These are phyloP conservation scores for Phytopythium sindhum DNA, from an alignment of 352 stramenopile genomes.

Conservation along the genomic window DNA sequence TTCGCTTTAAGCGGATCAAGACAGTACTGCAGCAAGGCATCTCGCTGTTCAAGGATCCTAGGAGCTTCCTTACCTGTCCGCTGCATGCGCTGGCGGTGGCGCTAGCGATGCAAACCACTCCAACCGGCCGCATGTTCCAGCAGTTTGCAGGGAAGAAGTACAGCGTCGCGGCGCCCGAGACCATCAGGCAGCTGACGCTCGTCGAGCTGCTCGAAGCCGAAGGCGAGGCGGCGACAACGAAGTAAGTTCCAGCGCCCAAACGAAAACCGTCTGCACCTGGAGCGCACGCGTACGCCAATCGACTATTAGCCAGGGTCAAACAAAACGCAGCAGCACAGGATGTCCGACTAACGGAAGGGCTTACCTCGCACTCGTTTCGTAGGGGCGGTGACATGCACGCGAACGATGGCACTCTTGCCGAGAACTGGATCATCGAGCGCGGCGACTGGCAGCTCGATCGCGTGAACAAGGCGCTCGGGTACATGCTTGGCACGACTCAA, in stretches of 20 bases:
- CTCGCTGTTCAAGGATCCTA: constrained; percentile 13
- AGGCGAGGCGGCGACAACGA: neutral
- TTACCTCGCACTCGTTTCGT: constrained; percentile 12
- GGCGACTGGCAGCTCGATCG: constrained; percentile 2
- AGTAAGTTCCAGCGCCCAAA: neutral
- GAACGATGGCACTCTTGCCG: neutral
- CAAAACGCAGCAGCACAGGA: neutral
- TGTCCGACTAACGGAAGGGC: neutral
- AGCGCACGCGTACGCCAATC: constrained; percentile 15
- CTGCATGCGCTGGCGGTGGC: constrained; percentile 11
- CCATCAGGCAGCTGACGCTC: constrained; percentile 7
- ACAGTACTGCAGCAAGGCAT: constrained; percentile 12
- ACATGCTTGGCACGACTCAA: constrained; percentile 12
- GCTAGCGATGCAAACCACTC: constrained; percentile 4
- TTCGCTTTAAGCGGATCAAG: constrained; percentile 14
- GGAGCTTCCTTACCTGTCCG: constrained; percentile 10
- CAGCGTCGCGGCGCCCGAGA: neutral
- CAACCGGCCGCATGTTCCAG: constrained; percentile 8
- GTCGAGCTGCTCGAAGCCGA: constrained; percentile 12
- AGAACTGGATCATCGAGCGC: constrained; percentile 10
- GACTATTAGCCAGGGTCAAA: constrained; percentile 3
- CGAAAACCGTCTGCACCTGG: neutral
- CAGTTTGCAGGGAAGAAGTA: constrained; percentile 9
- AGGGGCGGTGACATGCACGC: constrained; percentile 12
- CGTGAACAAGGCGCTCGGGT: constrained; percentile 12